Conservation (phyloP, 805 yeast species). For the Wickerhamiella allomyrinae region DNA sequence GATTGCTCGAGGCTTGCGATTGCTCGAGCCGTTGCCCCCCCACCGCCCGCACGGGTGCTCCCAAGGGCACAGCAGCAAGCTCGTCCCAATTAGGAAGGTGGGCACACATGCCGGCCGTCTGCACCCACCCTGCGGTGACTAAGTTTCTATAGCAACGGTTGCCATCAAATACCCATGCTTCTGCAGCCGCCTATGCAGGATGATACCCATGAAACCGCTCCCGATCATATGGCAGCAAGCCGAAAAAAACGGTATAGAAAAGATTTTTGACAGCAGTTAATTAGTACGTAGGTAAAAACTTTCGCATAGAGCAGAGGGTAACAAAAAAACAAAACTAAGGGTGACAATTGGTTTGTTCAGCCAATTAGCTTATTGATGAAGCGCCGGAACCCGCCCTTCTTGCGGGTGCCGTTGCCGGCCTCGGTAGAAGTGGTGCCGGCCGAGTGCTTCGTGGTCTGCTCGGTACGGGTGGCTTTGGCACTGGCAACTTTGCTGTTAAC, state of each 20-base stretch:
- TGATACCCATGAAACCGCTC: no score
- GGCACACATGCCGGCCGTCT: not conserved
- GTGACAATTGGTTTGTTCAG: no score
- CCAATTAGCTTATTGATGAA: slow-evolving; percentile 5
- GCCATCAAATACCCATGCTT: not conserved
- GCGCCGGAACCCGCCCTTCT: slow-evolving; percentile 7
- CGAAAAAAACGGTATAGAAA: no score
- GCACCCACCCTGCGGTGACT: not conserved
- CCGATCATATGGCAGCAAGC: no score
- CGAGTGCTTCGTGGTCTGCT: not conserved
- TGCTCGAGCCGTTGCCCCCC: no score
- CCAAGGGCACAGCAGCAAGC: not conserved
- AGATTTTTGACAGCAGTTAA: no score
- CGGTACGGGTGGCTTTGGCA: not conserved
- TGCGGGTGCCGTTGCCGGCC: not conserved
- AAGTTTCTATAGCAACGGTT: not conserved
- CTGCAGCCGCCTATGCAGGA: not conserved
- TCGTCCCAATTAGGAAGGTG: not conserved
- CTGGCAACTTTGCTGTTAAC: not conserved
- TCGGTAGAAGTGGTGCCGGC: not conserved
- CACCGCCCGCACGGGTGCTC: no score
- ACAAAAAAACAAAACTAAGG: no score
- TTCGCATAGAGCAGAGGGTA: no score
- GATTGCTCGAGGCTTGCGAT: no score
- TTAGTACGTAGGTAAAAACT: no score